Base-by-base conservation (phyloP, 1,284 basidiomycete genomes). In the Lentinus polychrous region DNA sequence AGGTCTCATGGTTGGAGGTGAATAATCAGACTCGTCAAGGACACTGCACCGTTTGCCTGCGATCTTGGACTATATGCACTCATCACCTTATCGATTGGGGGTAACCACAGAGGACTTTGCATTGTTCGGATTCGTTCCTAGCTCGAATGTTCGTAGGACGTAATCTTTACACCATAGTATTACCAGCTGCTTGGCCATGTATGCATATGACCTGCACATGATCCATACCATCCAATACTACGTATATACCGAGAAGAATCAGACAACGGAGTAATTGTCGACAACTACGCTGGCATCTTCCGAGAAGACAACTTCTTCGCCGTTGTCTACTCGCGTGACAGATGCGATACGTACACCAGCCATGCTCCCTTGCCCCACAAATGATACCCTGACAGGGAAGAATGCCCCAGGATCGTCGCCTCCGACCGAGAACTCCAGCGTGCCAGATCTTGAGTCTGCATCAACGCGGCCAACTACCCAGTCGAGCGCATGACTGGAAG, bases 361-460 rank as follows among this genome's bases (percentile, higher is more conserved):
- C 49, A 94, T 66, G 57, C 83, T 90, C 17, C 88, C 88, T 52
- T 84, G 75, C 3, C 82, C 86, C 44, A 87, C 80, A 63, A 98
- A 97, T 11, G 77, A 71, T 8, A 96, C 86, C 37, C 77, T 74
- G 52, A 98, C 91, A 4, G 95, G 95, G 89, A 97, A 99, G 75
- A 97, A 95, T 10, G 79, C 80, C 14, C 83, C 84, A 0, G 76
- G 69, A 55, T 95, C 91, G 55, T 93, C 90, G 2, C 92, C 90
- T 23, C 82, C 83, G 45, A 91, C 81, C 24, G 76, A 83, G 69
- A 98, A 96, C 60, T 97, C 91, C 57, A 98, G 74, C 11, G 82
- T 86, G 8, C 94, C 93, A 0, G 81, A 83, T 20, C 79, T 76
- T 27, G 77, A 79, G 22, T 75, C 71, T 2, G 76, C 58, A 10